phyloP scores from a whole-genome alignment of 23 red algal species.

The Chondrus crispus region DNA sequence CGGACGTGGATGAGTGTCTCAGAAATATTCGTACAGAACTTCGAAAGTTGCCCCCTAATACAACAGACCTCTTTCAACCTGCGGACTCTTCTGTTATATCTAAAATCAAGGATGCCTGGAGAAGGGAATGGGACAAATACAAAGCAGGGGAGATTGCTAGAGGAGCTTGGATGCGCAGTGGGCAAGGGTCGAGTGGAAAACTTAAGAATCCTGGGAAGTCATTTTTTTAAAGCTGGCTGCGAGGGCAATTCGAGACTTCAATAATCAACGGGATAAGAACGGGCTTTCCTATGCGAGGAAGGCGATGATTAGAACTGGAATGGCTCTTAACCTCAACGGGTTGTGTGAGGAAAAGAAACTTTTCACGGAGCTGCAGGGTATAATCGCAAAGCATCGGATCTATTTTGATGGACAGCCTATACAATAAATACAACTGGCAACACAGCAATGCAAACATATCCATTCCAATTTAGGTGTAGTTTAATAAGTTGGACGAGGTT shows the following conservation, averaged over 20 bases:
- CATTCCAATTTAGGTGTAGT: too few relatives aligned
- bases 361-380: neutral
- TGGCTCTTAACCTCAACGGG: neutral
- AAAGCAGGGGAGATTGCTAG: neutral
- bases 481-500: too few relatives aligned
- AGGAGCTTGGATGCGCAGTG: too few relatives aligned
- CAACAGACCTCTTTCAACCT: neutral
- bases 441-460: too few relatives aligned
- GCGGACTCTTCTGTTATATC: neutral
- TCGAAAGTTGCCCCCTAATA: neutral
- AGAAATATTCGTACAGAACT: neutral
- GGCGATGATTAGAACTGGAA: neutral
- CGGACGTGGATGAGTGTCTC: neutral
- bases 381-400: neutral
- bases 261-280: neutral
- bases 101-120: neutral
- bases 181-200: too few relatives aligned
- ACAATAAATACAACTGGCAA: too few relatives aligned
- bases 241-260: neutral
- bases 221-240: neutral
- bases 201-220: neutral
- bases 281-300: neutral
- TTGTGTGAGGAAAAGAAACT: neutral
- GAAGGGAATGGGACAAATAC: neutral
- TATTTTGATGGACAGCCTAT: neutral